Evolutionary conservation across 805 yeast genomes (phyloP), one percentile per base, ranked within the genome.

Genomic region (Pichia cabralensis): DNA sequence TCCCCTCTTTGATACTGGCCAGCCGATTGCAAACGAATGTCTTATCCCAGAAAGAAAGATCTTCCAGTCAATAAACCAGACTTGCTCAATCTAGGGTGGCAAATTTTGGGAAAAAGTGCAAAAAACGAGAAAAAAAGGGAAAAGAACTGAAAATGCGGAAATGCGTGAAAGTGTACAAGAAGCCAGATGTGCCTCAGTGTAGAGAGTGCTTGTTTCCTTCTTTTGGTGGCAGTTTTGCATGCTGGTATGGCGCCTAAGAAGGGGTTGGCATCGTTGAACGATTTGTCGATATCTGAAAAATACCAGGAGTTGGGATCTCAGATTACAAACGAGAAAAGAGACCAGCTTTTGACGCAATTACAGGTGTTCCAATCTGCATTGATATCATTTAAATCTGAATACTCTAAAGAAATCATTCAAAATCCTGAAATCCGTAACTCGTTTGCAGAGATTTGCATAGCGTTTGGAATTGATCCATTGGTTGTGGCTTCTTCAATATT

Each of bases 381-480:
- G 24, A 57, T 79, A n/a, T 73, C 73, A 44, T 84, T 84, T 56
- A 85, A 92, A 11, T 64, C 62, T 26, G 79, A 76, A 16, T 85
- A 86, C 51, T 75, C 77, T 9, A 64, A 65, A 7, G 85, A 80
- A 43, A 76, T 88, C 28, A 59, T 70, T 34, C 64, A 63, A 30
- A 78, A 82, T 50, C 66, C 77, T 1, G 73, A 73, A 37, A 71
- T 85, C 47, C 62, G 94, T 21, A 60, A 68, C 20, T 78, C 82
- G 50, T 84, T 86, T 53, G 74, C 83, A 24, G 69, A 71, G 39
- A 76, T 88, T 61, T 85, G 95, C 48, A 62, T 69, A 4, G 71
- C 77, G 45, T 76, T 86, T 20, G 96, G 96, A 1, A 77, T 86
- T 14, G 96, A 88, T 52, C 92, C 95, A 1, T 53, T 88, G 19